Conservation (phyloP, 2,329 filamentous ascomycete genomes). For the Fusarium virguliforme region DNA sequence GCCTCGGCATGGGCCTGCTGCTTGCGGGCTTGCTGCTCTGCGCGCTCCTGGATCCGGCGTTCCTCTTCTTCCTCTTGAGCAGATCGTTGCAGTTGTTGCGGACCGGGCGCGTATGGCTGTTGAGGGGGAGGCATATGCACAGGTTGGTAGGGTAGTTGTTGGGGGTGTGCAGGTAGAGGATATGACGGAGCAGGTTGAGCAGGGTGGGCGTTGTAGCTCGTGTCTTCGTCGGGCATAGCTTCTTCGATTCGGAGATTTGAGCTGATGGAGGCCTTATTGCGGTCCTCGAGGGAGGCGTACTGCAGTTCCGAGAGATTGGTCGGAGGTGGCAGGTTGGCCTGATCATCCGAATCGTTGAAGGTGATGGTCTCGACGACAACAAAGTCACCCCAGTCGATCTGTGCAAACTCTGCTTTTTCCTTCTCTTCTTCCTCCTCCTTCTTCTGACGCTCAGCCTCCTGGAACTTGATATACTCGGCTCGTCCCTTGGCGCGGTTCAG, state of each 20-base stretch:
- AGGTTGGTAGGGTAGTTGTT: slow-evolving; percentile 55
- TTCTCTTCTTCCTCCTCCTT: slow-evolving; percentile 90
- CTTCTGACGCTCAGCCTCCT: slow-evolving; percentile 88
- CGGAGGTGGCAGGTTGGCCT: slow-evolving; percentile 87
- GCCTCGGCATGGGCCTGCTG: slow-evolving; percentile 86
- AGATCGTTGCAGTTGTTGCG: slow-evolving; percentile 55
- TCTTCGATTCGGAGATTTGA: slow-evolving; percentile 92
- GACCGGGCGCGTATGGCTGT: slow-evolving; percentile 49
- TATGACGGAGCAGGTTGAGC: slow-evolving; percentile 55
- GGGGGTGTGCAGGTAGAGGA: slow-evolving; percentile 64
- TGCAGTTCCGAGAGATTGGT: slow-evolving; percentile 93
- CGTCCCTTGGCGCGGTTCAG: slow-evolving; percentile 86
- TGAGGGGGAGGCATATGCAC: slow-evolving; percentile 60
- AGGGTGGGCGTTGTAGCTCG: slow-evolving; percentile 68
- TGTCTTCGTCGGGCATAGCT: slow-evolving; percentile 87
- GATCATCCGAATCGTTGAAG: slow-evolving; percentile 91
- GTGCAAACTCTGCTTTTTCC: slow-evolving; percentile 81
- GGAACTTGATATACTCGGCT: slow-evolving; percentile 88
- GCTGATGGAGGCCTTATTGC: slow-evolving; percentile 89
- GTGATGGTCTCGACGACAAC: slow-evolving; percentile 94
- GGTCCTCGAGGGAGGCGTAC: slow-evolving; percentile 94
- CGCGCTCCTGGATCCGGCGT: slow-evolving; percentile 74
- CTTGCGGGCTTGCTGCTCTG: slow-evolving; percentile 74
- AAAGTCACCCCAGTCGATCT: slow-evolving; percentile 99
- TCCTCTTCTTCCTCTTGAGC: slow-evolving; percentile 75